phyloP scores from a whole-genome alignment of 164 flowering plant genomes.

The Vitis vinifera region DNA sequence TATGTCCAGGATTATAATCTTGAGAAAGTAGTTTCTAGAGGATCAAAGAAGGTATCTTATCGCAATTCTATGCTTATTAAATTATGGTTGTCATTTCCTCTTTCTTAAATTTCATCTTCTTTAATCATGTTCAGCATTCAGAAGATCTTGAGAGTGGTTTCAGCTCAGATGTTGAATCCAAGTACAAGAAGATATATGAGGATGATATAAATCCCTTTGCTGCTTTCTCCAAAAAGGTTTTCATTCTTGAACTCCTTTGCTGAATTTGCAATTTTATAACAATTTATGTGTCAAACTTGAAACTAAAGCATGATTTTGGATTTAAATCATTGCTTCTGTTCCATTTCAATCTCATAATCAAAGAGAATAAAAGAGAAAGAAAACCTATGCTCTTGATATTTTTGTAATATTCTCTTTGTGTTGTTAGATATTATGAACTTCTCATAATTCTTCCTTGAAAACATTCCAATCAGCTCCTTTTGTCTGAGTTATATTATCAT shows the following conservation, averaged over 20 bases:
- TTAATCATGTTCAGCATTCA: constrained; percentile 48
- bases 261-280: background rate
- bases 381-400: background rate
- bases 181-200: constrained; percentile 96
- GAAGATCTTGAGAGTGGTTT: constrained; percentile 98
- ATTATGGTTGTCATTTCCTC: background rate
- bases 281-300: background rate
- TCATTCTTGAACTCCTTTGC: background rate
- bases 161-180: constrained; percentile 92
- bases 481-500: too few species aligned
- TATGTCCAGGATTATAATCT: constrained; percentile 95
- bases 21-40: constrained; percentile 94
- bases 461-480: too few species aligned
- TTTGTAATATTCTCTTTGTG: background rate
- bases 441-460: too few species aligned
- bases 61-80: constrained; percentile 1
- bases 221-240: constrained; percentile 97
- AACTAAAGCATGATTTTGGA: background rate
- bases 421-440: background rate
- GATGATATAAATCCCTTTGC: constrained; percentile 99
- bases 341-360: background rate
- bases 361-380: too few species aligned
- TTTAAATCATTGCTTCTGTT: background rate
- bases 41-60: constrained; percentile 77
- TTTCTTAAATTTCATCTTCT: background rate